These are phyloP conservation scores for Solanum commersonii DNA, from an alignment of 257 asterid species.

Conservation along the genomic window DNA sequence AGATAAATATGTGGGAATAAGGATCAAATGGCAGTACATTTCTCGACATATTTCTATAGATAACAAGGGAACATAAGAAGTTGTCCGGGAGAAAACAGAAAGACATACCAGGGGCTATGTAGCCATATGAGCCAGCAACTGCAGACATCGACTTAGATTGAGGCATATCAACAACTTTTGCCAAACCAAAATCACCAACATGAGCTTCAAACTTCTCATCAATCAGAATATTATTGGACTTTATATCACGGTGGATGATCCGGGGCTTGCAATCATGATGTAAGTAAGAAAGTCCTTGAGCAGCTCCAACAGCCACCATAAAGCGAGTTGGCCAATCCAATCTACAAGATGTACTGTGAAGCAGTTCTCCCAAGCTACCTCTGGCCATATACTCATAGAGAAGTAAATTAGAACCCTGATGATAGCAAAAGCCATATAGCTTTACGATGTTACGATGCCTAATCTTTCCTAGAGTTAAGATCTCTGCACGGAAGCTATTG, in stretches of 20 bases:
- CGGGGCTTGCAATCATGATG: slow-evolving; percentile 89
- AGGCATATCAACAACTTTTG: slow-evolving; percentile 95
- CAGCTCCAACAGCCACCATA: slow-evolving; percentile 72
- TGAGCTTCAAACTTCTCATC: slow-evolving; percentile 93
- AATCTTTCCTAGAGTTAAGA: slow-evolving; percentile 71
- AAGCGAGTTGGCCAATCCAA: slow-evolving; percentile 83
- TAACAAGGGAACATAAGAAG: neutral
- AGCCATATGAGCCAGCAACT: slow-evolving; percentile 95
- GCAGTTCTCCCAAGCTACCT: slow-evolving; percentile 89
- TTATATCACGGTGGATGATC: slow-evolving; percentile 86
- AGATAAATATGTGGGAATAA: neutral
- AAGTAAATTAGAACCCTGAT: slow-evolving; percentile 80
- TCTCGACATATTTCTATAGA: neutral
- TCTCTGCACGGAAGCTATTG: slow-evolving; percentile 74
- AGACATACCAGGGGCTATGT: slow-evolving; percentile 88
- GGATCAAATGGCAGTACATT: neutral
- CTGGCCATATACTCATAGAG: slow-evolving; percentile 83
- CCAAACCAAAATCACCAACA: slow-evolving; percentile 95
- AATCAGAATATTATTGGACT: slow-evolving; percentile 75
- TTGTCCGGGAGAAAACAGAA: neutral
- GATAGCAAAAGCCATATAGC: slow-evolving; percentile 78
- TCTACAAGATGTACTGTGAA: slow-evolving; percentile 46
- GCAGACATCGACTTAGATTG: slow-evolving; percentile 92
- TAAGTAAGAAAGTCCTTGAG: slow-evolving; percentile 79
- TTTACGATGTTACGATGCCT: slow-evolving; percentile 93